Percentiles rank a stretch among this genome's conserved stretches.
These are phyloP conservation scores for Thymus mandschuricus DNA, from an alignment of 257 asterid species.

Conservation along the genomic window DNA sequence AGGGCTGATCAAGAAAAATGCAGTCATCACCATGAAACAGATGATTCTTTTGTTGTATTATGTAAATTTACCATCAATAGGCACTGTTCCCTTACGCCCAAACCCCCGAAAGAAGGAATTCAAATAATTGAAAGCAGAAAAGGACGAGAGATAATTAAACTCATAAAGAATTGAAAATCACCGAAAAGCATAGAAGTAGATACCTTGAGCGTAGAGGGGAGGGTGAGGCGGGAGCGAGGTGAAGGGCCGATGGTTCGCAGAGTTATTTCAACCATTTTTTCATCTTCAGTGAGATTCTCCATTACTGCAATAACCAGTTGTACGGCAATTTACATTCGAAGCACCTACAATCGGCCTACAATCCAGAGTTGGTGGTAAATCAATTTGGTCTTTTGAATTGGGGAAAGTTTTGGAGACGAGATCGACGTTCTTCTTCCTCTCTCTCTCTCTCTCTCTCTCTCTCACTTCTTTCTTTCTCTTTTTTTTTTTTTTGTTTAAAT, in stretches of 20 bases:
- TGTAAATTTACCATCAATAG: not conserved
- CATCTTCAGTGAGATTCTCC: constrained; percentile 44
- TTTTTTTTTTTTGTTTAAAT: no score
- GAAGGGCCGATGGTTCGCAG: constrained; percentile 79
- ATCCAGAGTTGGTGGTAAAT: not conserved
- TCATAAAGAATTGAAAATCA: not conserved
- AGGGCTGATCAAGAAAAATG: constrained; percentile 7
- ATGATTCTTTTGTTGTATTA: not conserved
- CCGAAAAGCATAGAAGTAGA: not conserved
- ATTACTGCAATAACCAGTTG: constrained; percentile 28
- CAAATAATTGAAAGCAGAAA: not conserved
- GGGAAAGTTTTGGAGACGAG: not conserved
- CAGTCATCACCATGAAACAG: not conserved
- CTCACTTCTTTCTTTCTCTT: no score
- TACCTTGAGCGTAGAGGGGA: constrained; percentile 77
- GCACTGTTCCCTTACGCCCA: no score
- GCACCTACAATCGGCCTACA: not conserved
- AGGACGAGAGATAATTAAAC: not conserved
- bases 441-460: no score
- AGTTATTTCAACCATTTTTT: constrained; percentile 53
- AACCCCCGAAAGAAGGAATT: no score
- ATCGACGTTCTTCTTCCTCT: no score
- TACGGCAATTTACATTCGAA: constrained; percentile 27
- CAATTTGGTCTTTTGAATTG: not conserved
- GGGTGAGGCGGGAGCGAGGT: constrained; percentile 68